Evolutionary conservation across 352 stramenopile species (phyloP).

Genomic region (Phytopythium vexans): DNA sequence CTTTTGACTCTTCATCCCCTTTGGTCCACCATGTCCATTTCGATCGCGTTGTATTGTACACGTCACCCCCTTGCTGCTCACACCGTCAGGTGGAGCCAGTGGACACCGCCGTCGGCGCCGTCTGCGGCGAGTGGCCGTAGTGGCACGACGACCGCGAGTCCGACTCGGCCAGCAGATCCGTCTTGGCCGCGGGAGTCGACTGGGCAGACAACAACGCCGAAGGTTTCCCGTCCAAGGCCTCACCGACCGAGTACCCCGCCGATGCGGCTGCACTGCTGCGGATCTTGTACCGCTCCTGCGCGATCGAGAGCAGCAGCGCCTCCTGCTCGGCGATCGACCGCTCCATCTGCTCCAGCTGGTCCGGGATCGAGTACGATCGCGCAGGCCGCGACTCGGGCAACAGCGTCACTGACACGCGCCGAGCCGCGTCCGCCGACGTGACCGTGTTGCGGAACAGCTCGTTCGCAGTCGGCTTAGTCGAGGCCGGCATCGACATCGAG

Average conservation of each 20-base stretch:
- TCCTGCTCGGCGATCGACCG: conserved; percentile 64
- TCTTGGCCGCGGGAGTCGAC: conserved; percentile 20
- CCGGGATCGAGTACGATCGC: conserved; percentile 46
- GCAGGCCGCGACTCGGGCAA: conserved; percentile 15
- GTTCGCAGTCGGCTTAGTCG: not conserved
- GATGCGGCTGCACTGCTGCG: conserved; percentile 10
- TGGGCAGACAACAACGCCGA: too few relatives aligned
- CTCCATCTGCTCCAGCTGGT: conserved; percentile 52
- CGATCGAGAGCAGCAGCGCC: conserved; percentile 51
- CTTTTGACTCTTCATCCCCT: not conserved
- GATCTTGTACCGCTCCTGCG: conserved; percentile 48
- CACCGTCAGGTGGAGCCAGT: conserved; percentile 22
- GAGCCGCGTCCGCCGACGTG: conserved; percentile 4
- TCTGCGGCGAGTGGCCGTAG: conserved; percentile 28
- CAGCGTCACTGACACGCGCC: conserved; percentile 5
- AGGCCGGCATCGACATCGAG: not conserved
- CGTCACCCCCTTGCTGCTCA: too few relatives aligned
- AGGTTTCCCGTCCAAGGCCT: too few relatives aligned
- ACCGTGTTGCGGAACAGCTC: conserved; percentile 10
- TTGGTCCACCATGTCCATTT: conserved; percentile 3
- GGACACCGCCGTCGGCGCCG: conserved; percentile 30
- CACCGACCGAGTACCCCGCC: conserved; percentile 6
- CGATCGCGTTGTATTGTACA: too few relatives aligned
- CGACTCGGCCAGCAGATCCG: conserved; percentile 23
- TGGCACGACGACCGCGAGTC: conserved; percentile 26